Base-by-base conservation (phyloP, 148 eudicot species). In the Euryodendron excelsum region DNA sequence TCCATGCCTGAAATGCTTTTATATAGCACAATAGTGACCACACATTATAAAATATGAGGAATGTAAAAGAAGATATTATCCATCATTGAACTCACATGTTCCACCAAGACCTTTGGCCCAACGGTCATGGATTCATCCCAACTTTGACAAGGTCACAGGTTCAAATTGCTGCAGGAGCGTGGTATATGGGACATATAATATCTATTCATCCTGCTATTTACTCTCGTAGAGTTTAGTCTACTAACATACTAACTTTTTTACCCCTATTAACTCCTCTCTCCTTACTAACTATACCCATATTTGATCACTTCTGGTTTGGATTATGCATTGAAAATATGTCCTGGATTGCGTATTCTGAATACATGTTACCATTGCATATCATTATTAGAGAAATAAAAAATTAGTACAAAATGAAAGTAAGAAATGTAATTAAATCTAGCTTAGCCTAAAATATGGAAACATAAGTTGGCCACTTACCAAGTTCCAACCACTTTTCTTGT, bases 241-340 rank as follows among this genome's bases (percentile, higher is more conserved):
- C n/a, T n/a, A n/a, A n/a, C n/a, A n/a, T n/a, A n/a, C n/a, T n/a
- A n/a, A n/a, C n/a, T n/a, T n/a, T n/a, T n/a, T n/a, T n/a, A n/a
- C n/a, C n/a, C n/a, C n/a, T n/a, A n/a, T n/a, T n/a, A n/a, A n/a
- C n/a, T n/a, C n/a, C n/a, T n/a, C n/a, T n/a, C n/a, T n/a, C n/a
- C n/a, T n/a, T n/a, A n/a, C n/a, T n/a, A n/a, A n/a, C n/a, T n/a
- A n/a, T n/a, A n/a, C n/a, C n/a, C n/a, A n/a, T n/a, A n/a, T n/a
- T n/a, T n/a, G n/a, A n/a, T n/a, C n/a, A n/a, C n/a, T n/a, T n/a
- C n/a, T n/a, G n/a, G n/a, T n/a, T n/a, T n/a, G n/a, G n/a, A n/a
- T n/a, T n/a, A n/a, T n/a, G n/a, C 10, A 21, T 56, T 20, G 89
- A 87, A 56, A 84, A 87, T 17, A 71, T 48, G 3, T 84, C 89